Conservation (phyloP, 495 filamentous ascomycete genomes). For the Lasiosphaeria hispida region DNA sequence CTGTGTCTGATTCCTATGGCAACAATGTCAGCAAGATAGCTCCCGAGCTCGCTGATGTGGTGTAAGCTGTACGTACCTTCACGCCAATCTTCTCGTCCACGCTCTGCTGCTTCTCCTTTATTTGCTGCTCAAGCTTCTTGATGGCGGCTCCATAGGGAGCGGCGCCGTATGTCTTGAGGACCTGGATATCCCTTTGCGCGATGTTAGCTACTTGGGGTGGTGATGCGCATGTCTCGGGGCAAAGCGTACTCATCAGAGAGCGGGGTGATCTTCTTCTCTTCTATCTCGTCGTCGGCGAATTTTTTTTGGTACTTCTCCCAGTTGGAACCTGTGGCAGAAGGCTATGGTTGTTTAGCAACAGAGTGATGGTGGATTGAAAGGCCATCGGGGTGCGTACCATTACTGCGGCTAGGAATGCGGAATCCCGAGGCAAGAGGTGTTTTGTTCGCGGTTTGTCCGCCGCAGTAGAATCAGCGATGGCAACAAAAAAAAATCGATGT, state of each 20-base stretch:
- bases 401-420: not conserved
- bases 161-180: conserved; percentile 97
- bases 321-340: conserved; percentile 85
- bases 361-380: not conserved
- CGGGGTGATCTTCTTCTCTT: conserved; percentile 99
- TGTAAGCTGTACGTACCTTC: conserved; percentile 36
- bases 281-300: conserved; percentile 91
- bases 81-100: conserved; percentile 96
- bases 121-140: conserved; percentile 96
- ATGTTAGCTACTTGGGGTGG: conserved; percentile 33
- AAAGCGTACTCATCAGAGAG: conserved; percentile 79
- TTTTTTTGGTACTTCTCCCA: conserved; percentile 99
- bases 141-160: conserved; percentile 89
- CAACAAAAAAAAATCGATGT: too few species aligned
- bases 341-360: conserved; percentile 45
- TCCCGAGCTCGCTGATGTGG: not conserved
- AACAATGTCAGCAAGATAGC: conserved; percentile 4
- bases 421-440: too few species aligned
- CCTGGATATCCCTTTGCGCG: conserved; percentile 82
- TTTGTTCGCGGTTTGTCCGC: too few species aligned
- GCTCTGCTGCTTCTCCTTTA: conserved; percentile 93
- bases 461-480: too few species aligned
- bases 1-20: conserved; percentile 90
- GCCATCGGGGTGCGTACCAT: conserved; percentile 11
- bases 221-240: not conserved